Evolutionary conservation across 164 flowering plant species (phyloP).

Genomic region (Piper betle): DNA sequence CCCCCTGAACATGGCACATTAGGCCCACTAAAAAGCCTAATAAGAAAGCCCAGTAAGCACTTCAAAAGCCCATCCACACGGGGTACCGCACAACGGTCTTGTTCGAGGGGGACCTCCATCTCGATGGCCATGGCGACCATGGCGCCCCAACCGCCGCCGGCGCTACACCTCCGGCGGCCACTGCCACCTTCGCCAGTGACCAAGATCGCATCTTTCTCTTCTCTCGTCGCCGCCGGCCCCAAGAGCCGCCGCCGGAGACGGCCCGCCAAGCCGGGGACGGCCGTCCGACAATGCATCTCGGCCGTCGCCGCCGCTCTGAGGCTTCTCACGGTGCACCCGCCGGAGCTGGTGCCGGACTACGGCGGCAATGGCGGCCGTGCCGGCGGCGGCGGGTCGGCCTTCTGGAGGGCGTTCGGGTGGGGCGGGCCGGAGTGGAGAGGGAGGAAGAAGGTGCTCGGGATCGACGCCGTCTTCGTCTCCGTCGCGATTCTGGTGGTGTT

Average conservation of each 20-base stretch:
- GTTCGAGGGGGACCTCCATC: no score
- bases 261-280: not conserved
- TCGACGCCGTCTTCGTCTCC: not conserved
- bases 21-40: no score
- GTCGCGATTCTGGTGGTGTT: not conserved
- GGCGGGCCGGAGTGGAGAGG: slow-evolving; percentile 1
- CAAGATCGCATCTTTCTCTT: not conserved
- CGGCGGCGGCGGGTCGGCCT: not conserved
- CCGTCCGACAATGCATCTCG: slow-evolving; percentile 1
- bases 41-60: no score
- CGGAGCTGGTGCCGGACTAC: slow-evolving; percentile 1
- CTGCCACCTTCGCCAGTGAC: no score
- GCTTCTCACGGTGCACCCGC: not conserved
- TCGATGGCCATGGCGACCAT: no score
- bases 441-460: not conserved
- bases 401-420: slow-evolving; percentile 5
- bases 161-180: no score
- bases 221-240: not conserved
- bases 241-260: not conserved
- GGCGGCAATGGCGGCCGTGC: slow-evolving; percentile 1
- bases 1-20: no score
- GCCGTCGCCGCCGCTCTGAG: not conserved
- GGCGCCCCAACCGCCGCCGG: no score
- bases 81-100: no score
- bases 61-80: no score